Evolutionary conservation across 345 rosid species (phyloP), one percentile per base, ranked within the genome.

Genomic region (Raphanus sativus): DNA sequence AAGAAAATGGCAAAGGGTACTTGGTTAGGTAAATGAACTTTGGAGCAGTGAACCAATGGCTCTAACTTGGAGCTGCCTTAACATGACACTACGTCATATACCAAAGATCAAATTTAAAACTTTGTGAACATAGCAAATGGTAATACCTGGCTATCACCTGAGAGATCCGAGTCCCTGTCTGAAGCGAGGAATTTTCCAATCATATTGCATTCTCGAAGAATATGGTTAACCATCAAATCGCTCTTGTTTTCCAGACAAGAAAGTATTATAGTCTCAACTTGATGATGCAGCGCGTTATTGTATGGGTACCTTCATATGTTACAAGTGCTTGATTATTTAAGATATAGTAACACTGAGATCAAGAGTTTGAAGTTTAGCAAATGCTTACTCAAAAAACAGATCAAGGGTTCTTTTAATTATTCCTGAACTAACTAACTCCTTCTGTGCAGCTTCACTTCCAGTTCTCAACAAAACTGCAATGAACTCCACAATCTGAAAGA

Each of bases 281-380:
- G 98, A 82, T 93, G 98, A 83, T 96, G 99, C 83, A 96, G 74
- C 10, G 96, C 97, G 82, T 96, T 96, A 78, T 89, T 96, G 84
- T 67, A 96, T 4, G 98, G 98, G 78, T 96, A 96, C 91, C 99
- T 96, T 81, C 81, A 86, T 30, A 68, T 67, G 75, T 68, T 60
- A 72, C 63, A 67, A 72, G 59, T 36, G 25, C 64, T 69, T 59
- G 72, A 25, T 55, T 74, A 48, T 38, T 65, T 62, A 73, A 75
- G 55, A 55, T 74, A 26, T 42, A n/a, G 24, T 17, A 64, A 13
- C 65, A 42, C 16, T 17, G 65, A 62, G 40, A 62, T 63, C 71
- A 38, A 38, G 17, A 74, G 29, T 54, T 29, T 42, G 65, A 74
- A 40, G n/a, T 21, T 55, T 56, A 63, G 71, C 25, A 81, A 86